These are phyloP conservation scores for Pestalotiopsis sp. DNA, from an alignment of 2,329 filamentous ascomycete genomes.

Conservation along the genomic window DNA sequence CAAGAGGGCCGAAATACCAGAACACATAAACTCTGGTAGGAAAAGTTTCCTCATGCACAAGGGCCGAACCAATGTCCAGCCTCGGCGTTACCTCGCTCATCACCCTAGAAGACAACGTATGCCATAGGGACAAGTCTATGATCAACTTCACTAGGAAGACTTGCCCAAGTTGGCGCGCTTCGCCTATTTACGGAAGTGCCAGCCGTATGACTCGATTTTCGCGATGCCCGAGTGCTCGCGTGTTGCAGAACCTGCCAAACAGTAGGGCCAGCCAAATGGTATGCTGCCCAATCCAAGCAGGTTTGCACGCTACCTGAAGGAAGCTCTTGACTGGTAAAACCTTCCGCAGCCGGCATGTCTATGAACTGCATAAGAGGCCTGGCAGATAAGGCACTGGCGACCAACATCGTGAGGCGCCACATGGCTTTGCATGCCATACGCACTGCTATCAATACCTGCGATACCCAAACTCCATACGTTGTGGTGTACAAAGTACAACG, in stretches of 20 bases:
- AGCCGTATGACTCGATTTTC: not conserved
- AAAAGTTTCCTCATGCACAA: not conserved
- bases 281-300: not conserved
- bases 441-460: no score
- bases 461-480: not conserved
- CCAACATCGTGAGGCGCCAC: not conserved
- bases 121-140: not conserved
- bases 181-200: not conserved
- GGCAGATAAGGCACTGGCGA: not conserved
- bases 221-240: not conserved
- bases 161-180: not conserved
- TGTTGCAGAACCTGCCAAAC: not conserved
- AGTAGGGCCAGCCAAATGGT: not conserved
- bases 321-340: not conserved
- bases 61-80: not conserved
- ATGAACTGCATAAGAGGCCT: not conserved
- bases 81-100: constrained; percentile 8
- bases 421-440: not conserved
- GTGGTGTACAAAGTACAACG: not conserved
- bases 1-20: not conserved
- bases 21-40: not conserved
- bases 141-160: not conserved
- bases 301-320: not conserved
- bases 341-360: not conserved
- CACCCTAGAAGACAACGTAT: not conserved